A percentile compares a stretch with the other conserved stretches of the same genome.
Evolutionary conservation across 2,329 filamentous ascomycete species (phyloP).

Genomic region (Sphaerulina populicola): DNA sequence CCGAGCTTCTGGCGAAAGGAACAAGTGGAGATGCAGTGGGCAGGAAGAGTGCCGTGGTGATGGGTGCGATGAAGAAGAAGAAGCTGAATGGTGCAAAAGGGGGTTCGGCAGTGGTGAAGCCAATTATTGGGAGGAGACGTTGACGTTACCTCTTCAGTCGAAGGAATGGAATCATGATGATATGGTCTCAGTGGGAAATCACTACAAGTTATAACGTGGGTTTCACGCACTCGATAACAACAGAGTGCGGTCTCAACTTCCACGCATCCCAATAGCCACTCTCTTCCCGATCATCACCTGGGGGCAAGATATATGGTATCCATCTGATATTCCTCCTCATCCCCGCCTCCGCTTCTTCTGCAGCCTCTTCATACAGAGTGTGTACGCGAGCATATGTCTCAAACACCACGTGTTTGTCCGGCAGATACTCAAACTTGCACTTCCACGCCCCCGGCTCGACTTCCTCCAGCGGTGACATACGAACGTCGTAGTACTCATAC

Average conservation of each 20-base stretch:
- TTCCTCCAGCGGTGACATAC: not conserved
- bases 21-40: not conserved
- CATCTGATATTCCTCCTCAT: conserved; percentile 7
- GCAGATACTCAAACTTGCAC: not conserved
- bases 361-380: conserved; percentile 8
- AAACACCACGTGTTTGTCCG: not conserved
- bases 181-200: no score
- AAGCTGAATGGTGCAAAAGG: not conserved
- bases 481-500: conserved; percentile 1
- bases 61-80: not conserved
- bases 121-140: conserved; percentile 19
- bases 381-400: not conserved
- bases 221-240: conserved; percentile 7
- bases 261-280: conserved; percentile 15
- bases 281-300: conserved; percentile 6
- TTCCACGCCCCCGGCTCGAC: not conserved
- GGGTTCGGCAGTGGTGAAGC: conserved; percentile 24
- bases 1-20: not conserved
- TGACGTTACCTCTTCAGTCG: not conserved
- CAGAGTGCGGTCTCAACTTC: conserved; percentile 10
- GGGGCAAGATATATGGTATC: conserved; percentile 10
- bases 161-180: no score
- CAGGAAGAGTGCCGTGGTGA: not conserved
- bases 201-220: no score
- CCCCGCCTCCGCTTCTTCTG: conserved; percentile 12